Evolutionary conservation across 2,329 filamentous ascomycete species (phyloP), one percentile per base, ranked within the genome.

Genomic region (Pestalotiopsis sp.): DNA sequence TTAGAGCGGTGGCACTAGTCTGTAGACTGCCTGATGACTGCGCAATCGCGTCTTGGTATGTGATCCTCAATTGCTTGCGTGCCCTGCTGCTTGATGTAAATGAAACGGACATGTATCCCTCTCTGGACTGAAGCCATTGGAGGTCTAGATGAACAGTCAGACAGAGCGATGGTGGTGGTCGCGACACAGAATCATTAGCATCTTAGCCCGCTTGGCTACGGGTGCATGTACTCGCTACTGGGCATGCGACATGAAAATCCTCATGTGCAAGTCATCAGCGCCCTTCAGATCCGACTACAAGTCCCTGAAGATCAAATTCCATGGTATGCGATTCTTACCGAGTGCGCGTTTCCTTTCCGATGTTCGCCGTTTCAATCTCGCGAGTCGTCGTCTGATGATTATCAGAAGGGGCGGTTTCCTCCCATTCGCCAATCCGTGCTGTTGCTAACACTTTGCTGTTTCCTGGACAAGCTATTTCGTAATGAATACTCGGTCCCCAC

Each of bases 391-490:
- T 69, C 70, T 65, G 69, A 65, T 25, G n/a, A 66, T 66, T 70
- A 64, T 49, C 38, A 45, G 39, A 64, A 23, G 64, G 45, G 23
- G 27, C n/a, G 64, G n/a, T 13, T 39, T 66, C 12, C 20, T 39
- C 66, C 72, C 69, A 78, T 78, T 78, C 73, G 76, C 68, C 67
- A 68, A 27, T 25, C 20, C 68, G 70, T 63, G 25, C 59, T 39
- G 72, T 77, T 77, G 74, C 72, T 77, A 78, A 78, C 73, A 72
- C 69, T 74, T 76, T 77, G 69, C 67, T 70, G 72, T 71, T 69
- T 67, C 66, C 45, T 66, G 66, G 74, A 76, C 73, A 78, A 77
- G 76, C 73, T 72, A 78, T 78, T 77, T 75, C 75, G 77, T 78
- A 78, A 78, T 71, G 73, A 70, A 76, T 76, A 74, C 69, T 74